phyloP scores from a whole-genome alignment of 129 eudicot species.

The Flaveria brownii region DNA sequence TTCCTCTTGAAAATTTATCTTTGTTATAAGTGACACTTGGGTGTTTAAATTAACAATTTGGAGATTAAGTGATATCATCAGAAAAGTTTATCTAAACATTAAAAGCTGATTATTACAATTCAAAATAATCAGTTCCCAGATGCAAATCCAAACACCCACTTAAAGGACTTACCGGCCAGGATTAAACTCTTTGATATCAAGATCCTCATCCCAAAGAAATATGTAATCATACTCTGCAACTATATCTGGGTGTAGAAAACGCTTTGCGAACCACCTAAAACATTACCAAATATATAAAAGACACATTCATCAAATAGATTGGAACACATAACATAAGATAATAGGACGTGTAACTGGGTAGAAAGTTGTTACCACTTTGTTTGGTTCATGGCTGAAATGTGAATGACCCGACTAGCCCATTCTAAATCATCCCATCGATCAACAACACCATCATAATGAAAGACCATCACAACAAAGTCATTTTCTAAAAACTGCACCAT shows the following conservation, averaged over 20 bases:
- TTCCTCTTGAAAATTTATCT: background rate
- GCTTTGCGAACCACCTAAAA: slow-evolving; percentile 87
- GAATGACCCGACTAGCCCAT: slow-evolving; percentile 70
- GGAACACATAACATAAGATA: background rate
- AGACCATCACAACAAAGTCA: slow-evolving; percentile 74
- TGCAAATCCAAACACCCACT: background rate
- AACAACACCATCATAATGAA: slow-evolving; percentile 78
- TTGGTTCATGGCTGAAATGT: slow-evolving; percentile 73
- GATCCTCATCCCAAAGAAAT: slow-evolving; percentile 91
- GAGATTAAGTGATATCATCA: background rate
- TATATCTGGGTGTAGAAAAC: slow-evolving; percentile 83
- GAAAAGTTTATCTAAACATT: background rate
- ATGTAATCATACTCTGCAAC: slow-evolving; percentile 70
- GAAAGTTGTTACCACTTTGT: slow-evolving; percentile 62
- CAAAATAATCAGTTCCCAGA: background rate
- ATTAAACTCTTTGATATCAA: slow-evolving; percentile 67
- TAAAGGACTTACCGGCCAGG: slow-evolving; percentile 52
- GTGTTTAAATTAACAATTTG: background rate
- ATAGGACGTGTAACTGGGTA: background rate
- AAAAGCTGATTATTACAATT: background rate
- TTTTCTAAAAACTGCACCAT: slow-evolving; percentile 64
- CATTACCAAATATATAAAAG: background rate
- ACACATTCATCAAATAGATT: background rate
- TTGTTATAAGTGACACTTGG: background rate
- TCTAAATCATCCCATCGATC: slow-evolving; percentile 71